Evolutionary conservation across 345 rosid genomes (phyloP), one percentile per base, ranked within the genome.

Genomic region (Linum usitatissimum): DNA sequence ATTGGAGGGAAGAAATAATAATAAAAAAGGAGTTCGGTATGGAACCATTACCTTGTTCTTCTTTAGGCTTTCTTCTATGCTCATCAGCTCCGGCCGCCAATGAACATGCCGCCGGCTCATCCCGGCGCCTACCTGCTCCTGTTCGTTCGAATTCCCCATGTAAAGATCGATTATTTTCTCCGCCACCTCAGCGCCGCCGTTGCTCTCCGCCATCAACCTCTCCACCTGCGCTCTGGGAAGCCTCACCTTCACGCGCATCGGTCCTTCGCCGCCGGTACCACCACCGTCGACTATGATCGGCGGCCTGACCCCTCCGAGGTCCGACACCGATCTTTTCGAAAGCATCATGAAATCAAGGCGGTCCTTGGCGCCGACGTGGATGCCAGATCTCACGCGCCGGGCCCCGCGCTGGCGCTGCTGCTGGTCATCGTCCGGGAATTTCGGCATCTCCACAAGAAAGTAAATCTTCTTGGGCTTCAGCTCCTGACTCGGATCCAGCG

Each of bases 281-380:
- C 45, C 64, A 21, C 62, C 18, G 10, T 20, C 20, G 6, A 34
- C 38, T 34, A 34, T 4, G 38, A 34, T 19, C 23, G 63, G 19
- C 48, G 68, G 55, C 59, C 67, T 40, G 6, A 53, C 42, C 13
- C 53, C 4, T 7, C 68, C 20, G 18, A 70, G 59, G 13, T 70
- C 73, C 23, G 73, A 70, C 34, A 64, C 65, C 3, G 73, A 13
- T 64, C 68, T 51, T 36, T 59, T 64, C 6, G 68, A 59, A 9
- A 70, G 54, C 73, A 70, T 70, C 55, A 70, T n/a, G 17, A 53
- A 64, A 9, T 70, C 73, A 13, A 70, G 68, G 64, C 68, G 38
- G 17, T 70, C 73, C 55, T 40, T 70, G 21, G 73, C 73, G 59
- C 64, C 36, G 68, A 70, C 39, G 14, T 70, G 51, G 10, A 70